Conservation (phyloP, 805 yeast species). For the Lipomyces yamadae region DNA sequence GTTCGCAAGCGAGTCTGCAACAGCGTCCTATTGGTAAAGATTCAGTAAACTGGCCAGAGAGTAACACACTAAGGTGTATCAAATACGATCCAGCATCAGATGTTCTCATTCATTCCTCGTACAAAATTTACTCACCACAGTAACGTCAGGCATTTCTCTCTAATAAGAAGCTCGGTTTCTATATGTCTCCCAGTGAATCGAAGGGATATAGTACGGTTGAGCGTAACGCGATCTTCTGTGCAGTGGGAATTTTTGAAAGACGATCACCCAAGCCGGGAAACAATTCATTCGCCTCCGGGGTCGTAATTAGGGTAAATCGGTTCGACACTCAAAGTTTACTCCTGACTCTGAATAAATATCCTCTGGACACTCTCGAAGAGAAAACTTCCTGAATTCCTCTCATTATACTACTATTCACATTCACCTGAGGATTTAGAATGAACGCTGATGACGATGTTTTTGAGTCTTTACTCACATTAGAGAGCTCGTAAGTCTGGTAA, state of each 20-base stretch:
- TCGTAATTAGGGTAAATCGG: not conserved
- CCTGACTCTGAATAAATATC: not conserved
- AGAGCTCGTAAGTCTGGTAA: constrained; percentile 25
- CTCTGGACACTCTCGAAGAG: not conserved
- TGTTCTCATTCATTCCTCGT: not conserved
- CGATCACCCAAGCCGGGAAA: not conserved
- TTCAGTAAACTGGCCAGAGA: not conserved
- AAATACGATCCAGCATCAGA: not conserved
- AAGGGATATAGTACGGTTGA: not conserved
- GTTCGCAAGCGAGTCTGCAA: constrained; percentile 22
- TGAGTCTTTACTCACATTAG: constrained; percentile 33
- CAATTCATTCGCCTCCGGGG: too few relatives aligned
- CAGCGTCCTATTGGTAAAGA: constrained; percentile 14
- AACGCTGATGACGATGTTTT: constrained; percentile 31
- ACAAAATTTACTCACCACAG: not conserved
- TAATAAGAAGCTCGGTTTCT: not conserved
- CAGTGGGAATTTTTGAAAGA: not conserved
- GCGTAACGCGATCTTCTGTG: not conserved
- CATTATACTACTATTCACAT: not conserved
- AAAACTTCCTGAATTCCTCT: not conserved
- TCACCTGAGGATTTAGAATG: constrained; percentile 10
- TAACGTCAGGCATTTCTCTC: not conserved
- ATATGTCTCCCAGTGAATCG: not conserved
- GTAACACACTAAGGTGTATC: not conserved
- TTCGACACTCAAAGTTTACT: not conserved